phyloP scores from a whole-genome alignment of 257 asterid species.

The Linderniella brevidens region DNA sequence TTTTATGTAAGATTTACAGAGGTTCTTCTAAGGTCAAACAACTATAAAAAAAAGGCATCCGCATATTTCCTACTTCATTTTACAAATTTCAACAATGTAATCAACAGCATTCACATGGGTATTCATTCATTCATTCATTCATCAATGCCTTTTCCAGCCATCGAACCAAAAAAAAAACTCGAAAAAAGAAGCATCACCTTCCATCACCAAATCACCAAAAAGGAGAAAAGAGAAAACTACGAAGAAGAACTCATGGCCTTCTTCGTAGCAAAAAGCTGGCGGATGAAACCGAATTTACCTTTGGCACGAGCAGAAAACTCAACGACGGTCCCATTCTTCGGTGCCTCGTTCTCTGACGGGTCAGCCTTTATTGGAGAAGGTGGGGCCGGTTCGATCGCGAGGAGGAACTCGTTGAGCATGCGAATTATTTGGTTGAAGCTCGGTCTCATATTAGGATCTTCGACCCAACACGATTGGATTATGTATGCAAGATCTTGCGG shows the following conservation, averaged over 20 bases:
- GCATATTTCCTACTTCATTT: slow-evolving; percentile 14
- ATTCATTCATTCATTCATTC: no score
- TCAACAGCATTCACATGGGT: slow-evolving; percentile 7
- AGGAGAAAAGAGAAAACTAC: slow-evolving; percentile 8
- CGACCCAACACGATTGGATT: slow-evolving; percentile 95
- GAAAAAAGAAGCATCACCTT: no score
- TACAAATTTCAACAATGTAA: slow-evolving; percentile 3
- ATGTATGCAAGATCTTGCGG: slow-evolving; percentile 58
- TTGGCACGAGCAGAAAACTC: slow-evolving; percentile 73
- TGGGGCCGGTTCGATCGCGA: slow-evolving; percentile 31
- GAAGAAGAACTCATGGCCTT: slow-evolving; percentile 60
- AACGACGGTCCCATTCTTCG: slow-evolving; percentile 39
- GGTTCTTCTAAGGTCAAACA: slow-evolving; percentile 6
- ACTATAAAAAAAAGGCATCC: background rate
- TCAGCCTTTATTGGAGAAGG: slow-evolving; percentile 24
- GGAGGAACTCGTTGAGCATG: slow-evolving; percentile 63
- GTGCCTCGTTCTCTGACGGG: slow-evolving; percentile 22
- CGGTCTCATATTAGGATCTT: slow-evolving; percentile 89
- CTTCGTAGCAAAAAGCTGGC: slow-evolving; percentile 83
- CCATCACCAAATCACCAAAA: no score
- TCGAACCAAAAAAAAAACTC: no score
- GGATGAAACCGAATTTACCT: slow-evolving; percentile 71
- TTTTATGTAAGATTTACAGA: slow-evolving; percentile 12
- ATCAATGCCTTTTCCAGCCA: no score
- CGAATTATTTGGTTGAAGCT: slow-evolving; percentile 78